phyloP scores from a whole-genome alignment of 176 grass and related monocot species.

The Bolboschoenus planiculmis region DNA sequence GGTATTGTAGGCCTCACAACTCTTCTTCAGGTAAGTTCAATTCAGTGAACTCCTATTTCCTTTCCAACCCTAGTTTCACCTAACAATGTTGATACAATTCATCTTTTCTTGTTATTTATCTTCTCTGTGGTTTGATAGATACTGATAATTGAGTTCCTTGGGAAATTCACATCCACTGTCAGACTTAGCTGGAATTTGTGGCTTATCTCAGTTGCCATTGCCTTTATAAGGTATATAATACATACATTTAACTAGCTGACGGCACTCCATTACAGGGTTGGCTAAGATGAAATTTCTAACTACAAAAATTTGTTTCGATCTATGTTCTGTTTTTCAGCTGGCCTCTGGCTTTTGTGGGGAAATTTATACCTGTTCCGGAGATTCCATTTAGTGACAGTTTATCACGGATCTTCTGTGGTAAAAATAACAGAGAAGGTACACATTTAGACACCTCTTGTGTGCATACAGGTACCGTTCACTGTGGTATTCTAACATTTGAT shows the following conservation, averaged over 20 bases:
- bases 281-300: conserved; percentile 15
- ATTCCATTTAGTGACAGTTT: conserved; percentile 52
- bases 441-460: background rate
- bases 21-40: conserved; percentile 54
- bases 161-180: conserved; percentile 80
- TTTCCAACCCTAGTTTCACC: background rate
- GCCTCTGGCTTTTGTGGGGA: conserved; percentile 69
- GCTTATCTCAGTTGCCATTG: conserved; percentile 77
- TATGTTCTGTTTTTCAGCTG: conserved; percentile 51
- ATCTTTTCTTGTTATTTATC: background rate
- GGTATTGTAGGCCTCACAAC: conserved; percentile 66
- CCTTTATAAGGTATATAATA: conserved; percentile 54
- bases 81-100: background rate
- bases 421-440: conserved; percentile 36
- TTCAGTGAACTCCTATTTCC: background rate
- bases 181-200: conserved; percentile 81
- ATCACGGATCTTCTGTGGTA: conserved; percentile 20
- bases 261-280: background rate
- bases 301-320: background rate
- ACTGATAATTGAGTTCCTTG: conserved; percentile 87
- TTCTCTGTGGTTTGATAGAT: conserved; percentile 36
- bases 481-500: background rate
- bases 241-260: background rate
- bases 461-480: background rate
- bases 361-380: conserved; percentile 73